Conservation (phyloP, 2,329 filamentous ascomycete genomes). For the Fusarium torulosum region DNA sequence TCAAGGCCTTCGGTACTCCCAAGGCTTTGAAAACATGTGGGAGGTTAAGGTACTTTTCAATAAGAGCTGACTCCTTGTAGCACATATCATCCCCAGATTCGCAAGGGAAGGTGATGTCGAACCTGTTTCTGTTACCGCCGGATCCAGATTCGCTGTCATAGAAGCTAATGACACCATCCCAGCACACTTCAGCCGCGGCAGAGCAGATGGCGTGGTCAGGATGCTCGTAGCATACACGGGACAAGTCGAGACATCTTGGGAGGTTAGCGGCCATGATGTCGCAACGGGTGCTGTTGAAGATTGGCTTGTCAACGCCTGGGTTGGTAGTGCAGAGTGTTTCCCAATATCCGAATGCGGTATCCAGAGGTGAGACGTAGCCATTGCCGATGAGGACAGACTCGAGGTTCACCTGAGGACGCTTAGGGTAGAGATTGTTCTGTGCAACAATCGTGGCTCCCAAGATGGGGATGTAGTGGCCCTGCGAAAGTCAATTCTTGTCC, state of each 20-base stretch:
- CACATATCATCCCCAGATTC: slow-evolving; percentile 14
- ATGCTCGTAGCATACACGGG: slow-evolving; percentile 35
- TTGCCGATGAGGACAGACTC: slow-evolving; percentile 38
- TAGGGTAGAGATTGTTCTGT: slow-evolving; percentile 35
- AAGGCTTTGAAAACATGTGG: slow-evolving; percentile 14
- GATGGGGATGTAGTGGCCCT: slow-evolving; percentile 40
- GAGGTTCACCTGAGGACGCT: slow-evolving; percentile 23
- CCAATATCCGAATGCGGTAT: slow-evolving; percentile 39
- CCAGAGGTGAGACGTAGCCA: slow-evolving; percentile 38
- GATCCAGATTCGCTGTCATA: slow-evolving; percentile 12
- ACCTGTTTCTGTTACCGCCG: slow-evolving; percentile 11
- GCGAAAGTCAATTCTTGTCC: background rate
- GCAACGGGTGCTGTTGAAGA: slow-evolving; percentile 39
- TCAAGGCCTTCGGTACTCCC: background rate
- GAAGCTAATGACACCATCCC: slow-evolving; percentile 12
- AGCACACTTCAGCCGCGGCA: slow-evolving; percentile 32
- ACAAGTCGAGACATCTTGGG: slow-evolving; percentile 34
- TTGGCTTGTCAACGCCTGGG: slow-evolving; percentile 21
- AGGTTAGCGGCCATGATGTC: slow-evolving; percentile 32
- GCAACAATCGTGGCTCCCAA: slow-evolving; percentile 40
- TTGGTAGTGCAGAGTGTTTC: slow-evolving; percentile 42
- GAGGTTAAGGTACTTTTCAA: slow-evolving; percentile 17
- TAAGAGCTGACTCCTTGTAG: slow-evolving; percentile 14
- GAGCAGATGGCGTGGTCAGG: slow-evolving; percentile 35
- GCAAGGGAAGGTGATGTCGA: slow-evolving; percentile 20